A percentile compares a stretch with the other conserved stretches of the same genome.
phyloP scores from a whole-genome alignment of 306 rosid species.

The Geum urbanum region DNA sequence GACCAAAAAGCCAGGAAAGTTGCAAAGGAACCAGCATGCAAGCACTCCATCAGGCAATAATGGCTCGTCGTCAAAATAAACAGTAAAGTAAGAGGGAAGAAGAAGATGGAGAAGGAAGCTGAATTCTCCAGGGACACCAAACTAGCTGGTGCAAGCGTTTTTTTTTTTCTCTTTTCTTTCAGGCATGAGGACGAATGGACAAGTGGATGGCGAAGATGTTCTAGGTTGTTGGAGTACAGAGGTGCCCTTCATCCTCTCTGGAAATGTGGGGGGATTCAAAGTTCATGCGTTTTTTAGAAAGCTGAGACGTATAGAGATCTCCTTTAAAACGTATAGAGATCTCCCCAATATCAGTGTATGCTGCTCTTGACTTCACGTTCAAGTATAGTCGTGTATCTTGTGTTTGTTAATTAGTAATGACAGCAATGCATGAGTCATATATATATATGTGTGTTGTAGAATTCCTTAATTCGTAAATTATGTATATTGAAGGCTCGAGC shows the following conservation, averaged over 20 bases:
- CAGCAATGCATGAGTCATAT: neutral
- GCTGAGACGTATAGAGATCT: conserved; percentile 6
- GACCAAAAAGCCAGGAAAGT: conserved; percentile 53
- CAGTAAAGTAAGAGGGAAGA: conserved; percentile 15
- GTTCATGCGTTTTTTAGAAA: conserved; percentile 3
- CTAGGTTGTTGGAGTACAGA: neutral
- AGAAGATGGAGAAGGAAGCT: neutral
- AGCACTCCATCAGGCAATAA: conserved; percentile 28
- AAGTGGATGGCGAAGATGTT: conserved; percentile 28
- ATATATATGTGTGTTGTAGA: neutral
- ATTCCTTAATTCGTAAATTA: conserved; percentile 11
- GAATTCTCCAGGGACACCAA: neutral
- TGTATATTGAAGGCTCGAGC: neutral
- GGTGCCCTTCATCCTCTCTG: neutral
- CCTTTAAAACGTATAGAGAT: neutral
- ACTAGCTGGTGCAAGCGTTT: neutral
- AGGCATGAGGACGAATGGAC: conserved; percentile 27
- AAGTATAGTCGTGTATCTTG: neutral
- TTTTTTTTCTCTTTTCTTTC: conserved; percentile 18
- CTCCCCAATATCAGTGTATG: neutral
- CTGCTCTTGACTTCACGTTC: neutral
- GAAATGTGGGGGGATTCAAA: neutral
- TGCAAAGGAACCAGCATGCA: conserved; percentile 64
- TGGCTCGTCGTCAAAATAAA: conserved; percentile 34
- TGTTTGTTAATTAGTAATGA: conserved; percentile 8